phyloP scores from a whole-genome alignment of 805 yeast genomes.

The Saccharomycopsis javanensis region DNA sequence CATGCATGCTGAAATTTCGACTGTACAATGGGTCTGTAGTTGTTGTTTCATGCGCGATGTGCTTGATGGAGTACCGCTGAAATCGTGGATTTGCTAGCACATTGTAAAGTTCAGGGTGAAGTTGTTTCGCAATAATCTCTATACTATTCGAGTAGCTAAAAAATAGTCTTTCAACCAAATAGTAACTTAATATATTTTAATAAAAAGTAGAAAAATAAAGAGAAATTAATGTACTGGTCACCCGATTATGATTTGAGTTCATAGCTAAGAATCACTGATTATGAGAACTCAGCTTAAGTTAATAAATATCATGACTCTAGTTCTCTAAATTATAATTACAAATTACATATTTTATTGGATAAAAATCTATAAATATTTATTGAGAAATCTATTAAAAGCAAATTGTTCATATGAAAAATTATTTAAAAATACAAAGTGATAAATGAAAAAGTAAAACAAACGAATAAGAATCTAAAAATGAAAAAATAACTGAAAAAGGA shows the following conservation, averaged over 20 bases:
- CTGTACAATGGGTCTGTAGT: not conserved
- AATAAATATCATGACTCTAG: no score
- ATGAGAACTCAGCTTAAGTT: no score
- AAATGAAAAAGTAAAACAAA: not conserved
- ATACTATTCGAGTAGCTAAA: no score
- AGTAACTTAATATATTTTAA: no score
- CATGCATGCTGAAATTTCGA: not conserved
- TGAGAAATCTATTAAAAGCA: not conserved
- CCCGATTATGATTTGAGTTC: no score
- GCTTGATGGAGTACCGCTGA: not conserved
- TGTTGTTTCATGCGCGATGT: not conserved
- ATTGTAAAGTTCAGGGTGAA: not conserved
- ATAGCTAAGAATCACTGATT: no score
- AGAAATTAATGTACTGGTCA: no score
- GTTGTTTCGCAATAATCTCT: no score
- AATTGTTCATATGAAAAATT: not conserved
- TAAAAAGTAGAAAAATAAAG: no score
- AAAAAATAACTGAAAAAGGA: not conserved
- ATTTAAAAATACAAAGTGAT: not conserved
- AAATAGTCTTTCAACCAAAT: no score
- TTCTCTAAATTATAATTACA: not conserved
- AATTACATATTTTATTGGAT: not conserved
- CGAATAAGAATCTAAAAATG: not conserved
- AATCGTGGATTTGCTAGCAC: not conserved
- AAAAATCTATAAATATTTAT: not conserved